Conservation (phyloP, 257 asterid genomes). For the Cinchona pubescens region DNA sequence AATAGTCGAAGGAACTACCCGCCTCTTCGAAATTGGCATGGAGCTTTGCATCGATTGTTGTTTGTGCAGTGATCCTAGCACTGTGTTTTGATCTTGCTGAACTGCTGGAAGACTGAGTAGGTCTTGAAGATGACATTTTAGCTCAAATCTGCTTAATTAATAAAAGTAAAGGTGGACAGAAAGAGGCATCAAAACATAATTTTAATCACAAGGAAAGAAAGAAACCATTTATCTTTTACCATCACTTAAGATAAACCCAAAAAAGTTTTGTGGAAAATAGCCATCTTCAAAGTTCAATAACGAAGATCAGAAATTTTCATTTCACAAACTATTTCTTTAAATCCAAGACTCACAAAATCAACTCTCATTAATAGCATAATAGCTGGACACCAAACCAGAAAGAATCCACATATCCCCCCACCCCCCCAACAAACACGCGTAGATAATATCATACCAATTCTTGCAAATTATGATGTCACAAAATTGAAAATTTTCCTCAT, state of each 20-base stretch:
- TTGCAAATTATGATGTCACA: neutral
- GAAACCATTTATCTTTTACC: neutral
- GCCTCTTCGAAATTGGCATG: slow-evolving; percentile 80
- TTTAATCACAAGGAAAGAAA: neutral
- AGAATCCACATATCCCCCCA: neutral
- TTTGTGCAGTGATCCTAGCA: slow-evolving; percentile 70
- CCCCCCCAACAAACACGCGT: neutral
- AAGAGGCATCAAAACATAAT: slow-evolving; percentile 1
- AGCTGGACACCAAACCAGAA: neutral
- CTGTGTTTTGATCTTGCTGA: slow-evolving; percentile 69
- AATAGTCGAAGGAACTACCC: slow-evolving; percentile 79
- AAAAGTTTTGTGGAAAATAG: slow-evolving; percentile 3
- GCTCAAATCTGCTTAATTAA: slow-evolving; percentile 39
- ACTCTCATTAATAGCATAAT: neutral
- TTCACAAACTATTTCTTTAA: neutral
- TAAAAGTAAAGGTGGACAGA: slow-evolving; percentile 1
- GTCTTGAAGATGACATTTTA: slow-evolving; percentile 57
- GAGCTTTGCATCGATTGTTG: slow-evolving; percentile 78
- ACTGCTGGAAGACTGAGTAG: slow-evolving; percentile 57
- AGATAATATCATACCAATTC: neutral
- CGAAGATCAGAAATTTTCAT: neutral
- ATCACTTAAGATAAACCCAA: neutral
- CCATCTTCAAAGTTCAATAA: neutral
- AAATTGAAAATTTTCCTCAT: neutral
- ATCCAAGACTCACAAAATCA: neutral